Base-by-base conservation (phyloP, 768 basidiomycete genomes). In the Hemileccinum rubropunctum region DNA sequence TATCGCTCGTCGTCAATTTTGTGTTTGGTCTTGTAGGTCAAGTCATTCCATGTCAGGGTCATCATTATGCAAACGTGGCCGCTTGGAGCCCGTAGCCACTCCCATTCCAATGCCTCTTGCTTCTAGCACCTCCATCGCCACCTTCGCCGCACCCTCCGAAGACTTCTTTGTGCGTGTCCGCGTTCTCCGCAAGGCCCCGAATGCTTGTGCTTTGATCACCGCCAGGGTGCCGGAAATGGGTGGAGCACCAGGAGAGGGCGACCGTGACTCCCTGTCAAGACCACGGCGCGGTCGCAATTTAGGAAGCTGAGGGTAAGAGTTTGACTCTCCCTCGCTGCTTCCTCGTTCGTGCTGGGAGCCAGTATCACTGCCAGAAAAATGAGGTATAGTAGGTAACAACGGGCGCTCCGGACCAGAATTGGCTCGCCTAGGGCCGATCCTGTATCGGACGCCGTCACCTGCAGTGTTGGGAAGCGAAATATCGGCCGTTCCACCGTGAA, bases 191-290 rank as follows among this genome's bases (percentile, higher is more conserved):
- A 91, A 73, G 17, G 88, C 88, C 28, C 90, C 91, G 64, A 92
- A 93, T 34, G 91, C 85, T 64, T 92, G 89, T 37, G 90, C 90
- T 71, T 92, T 93, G 71, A 93, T 91, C 50, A 92, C 89, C 46
- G 91, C 90, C 41, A 93, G 79, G 27, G 91, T 92, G 21, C 87
- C 86, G 43, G 86, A 89, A 62, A 90, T 74, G 23, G 73, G 73
- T 51, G 76, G 72, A 46, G 65, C 65, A 36, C 66, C 65, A 15
- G 77, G 76, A 42, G 79, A 77, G 42, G 73, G 78, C 33, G 78
- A 78, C 33, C 72, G 70, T 23, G 72, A 73, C 57, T 73, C 70
- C 59, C 74, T 76, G 32, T 79, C 71, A 23, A 73, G 68, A 46
- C 73, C 70, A 43, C 77, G 78, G 45, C 80, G 79, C 48, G 76